Evolutionary conservation across 2,329 filamentous ascomycete species (phyloP).

Genomic region (Xylariaceae sp.): DNA sequence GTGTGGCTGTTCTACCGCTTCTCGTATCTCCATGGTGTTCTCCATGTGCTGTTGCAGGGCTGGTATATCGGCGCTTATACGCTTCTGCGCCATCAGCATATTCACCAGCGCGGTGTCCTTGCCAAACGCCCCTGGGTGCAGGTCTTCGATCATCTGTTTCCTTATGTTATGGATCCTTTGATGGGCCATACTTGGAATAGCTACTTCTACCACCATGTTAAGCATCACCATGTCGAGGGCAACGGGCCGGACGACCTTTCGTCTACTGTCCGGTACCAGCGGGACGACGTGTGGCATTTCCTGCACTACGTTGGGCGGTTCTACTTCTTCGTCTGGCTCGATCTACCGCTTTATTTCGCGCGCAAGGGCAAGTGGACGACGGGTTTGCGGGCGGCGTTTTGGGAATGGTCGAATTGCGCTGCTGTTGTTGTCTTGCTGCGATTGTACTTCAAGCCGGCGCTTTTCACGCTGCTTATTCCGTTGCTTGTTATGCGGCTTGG

Average conservation of each 20-base stretch:
- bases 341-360: constrained; percentile 70
- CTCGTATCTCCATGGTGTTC: constrained; percentile 60
- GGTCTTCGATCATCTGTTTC: constrained; percentile 61
- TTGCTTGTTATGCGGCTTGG: constrained; percentile 63
- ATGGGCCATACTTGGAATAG: constrained; percentile 84
- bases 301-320: constrained; percentile 70
- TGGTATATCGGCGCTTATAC: constrained; percentile 72
- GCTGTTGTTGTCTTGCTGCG: constrained; percentile 49
- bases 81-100: constrained; percentile 80
- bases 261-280: constrained; percentile 71
- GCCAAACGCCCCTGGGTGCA: constrained; percentile 42
- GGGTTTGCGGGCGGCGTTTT: constrained; percentile 54
- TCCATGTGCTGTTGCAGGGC: constrained; percentile 62
- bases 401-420: constrained; percentile 56
- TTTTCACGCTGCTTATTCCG: constrained; percentile 64
- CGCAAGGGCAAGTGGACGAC: constrained; percentile 54
- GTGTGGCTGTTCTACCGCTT: constrained; percentile 60
- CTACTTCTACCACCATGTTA: constrained; percentile 82
- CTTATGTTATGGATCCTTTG: constrained; percentile 69
- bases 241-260: constrained; percentile 75
- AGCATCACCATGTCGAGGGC: constrained; percentile 78
- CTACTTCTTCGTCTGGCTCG: constrained; percentile 68
- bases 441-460: constrained; percentile 51
- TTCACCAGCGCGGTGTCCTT: constrained; percentile 70
- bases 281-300: constrained; percentile 64